Percentiles rank a stretch among this genome's conserved stretches.
phyloP scores from a whole-genome alignment of 345 rosid species.

The Salix viminalis region DNA sequence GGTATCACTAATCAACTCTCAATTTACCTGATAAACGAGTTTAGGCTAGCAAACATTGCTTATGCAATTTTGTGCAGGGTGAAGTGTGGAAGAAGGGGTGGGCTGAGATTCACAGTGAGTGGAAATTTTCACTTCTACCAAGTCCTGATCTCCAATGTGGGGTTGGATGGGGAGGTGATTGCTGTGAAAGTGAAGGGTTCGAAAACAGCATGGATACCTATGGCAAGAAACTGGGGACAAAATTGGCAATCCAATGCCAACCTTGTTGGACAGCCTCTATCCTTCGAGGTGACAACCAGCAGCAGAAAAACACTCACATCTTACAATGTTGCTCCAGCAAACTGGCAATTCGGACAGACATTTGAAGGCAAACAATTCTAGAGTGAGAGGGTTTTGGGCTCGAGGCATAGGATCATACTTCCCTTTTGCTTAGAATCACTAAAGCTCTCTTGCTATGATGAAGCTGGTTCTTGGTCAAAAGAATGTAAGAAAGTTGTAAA shows the following conservation, averaged over 20 bases:
- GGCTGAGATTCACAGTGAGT: slow-evolving; percentile 65
- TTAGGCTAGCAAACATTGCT: background rate
- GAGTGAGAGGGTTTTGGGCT: slow-evolving; percentile 3
- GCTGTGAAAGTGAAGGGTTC: slow-evolving; percentile 88
- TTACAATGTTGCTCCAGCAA: slow-evolving; percentile 72
- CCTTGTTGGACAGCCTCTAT: slow-evolving; percentile 74
- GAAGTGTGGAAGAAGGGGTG: slow-evolving; percentile 64
- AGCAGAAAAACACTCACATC: slow-evolving; percentile 58
- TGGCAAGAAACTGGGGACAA: slow-evolving; percentile 98
- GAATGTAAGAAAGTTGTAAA: slow-evolving; percentile 6
- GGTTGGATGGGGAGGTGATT: slow-evolving; percentile 69
- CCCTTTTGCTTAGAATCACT: background rate
- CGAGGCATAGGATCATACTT: slow-evolving; percentile 4
- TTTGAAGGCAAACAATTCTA: slow-evolving; percentile 79
- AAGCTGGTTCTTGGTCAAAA: slow-evolving; percentile 14
- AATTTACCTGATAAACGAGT: background rate
- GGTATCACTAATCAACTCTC: slow-evolving; percentile 22
- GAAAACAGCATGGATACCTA: slow-evolving; percentile 84
- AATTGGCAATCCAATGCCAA: slow-evolving; percentile 41
- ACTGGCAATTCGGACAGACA: slow-evolving; percentile 81
- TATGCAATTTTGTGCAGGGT: slow-evolving; percentile 40
- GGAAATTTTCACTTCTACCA: slow-evolving; percentile 69
- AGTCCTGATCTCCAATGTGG: slow-evolving; percentile 77
- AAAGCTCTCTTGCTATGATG: background rate
- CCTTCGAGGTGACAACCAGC: slow-evolving; percentile 77